Conservation (phyloP, 129 eudicot species). For the Artemisia argyi region DNA sequence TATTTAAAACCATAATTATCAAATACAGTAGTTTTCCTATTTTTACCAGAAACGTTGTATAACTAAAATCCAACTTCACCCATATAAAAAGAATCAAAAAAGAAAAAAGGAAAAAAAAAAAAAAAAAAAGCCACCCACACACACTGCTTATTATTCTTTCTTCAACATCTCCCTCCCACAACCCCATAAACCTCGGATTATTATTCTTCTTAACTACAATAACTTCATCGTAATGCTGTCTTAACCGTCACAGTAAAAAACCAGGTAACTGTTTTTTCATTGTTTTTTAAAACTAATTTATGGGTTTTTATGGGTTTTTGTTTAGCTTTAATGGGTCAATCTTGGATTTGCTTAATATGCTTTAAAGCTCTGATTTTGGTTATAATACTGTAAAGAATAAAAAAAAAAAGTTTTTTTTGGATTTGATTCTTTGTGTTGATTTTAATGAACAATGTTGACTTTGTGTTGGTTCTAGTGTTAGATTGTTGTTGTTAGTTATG, state of each 20-base stretch:
- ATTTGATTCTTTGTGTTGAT: conserved; percentile 8
- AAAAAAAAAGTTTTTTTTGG: background rate
- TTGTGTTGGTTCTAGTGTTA: background rate
- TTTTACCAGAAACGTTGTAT: no score
- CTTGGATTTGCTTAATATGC: conserved; percentile 7
- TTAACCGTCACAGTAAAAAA: background rate
- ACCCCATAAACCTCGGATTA: background rate
- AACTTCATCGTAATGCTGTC: no score
- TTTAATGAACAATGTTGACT: background rate
- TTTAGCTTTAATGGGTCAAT: background rate
- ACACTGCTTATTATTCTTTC: background rate
- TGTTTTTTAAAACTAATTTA: background rate
- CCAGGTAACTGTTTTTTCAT: background rate
- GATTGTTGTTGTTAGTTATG: background rate
- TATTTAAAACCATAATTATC: no score
- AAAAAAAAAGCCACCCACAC: background rate
- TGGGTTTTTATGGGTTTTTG: background rate
- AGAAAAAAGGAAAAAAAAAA: background rate
- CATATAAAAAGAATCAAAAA: background rate
- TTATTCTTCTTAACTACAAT: no score
- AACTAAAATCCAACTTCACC: background rate
- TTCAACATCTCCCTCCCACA: conserved; percentile 19
- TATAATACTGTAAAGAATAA: background rate
- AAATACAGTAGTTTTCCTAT: no score
- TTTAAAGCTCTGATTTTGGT: background rate